phyloP scores from a whole-genome alignment of 495 filamentous ascomycete genomes.

The Xylaria flabelliformis region DNA sequence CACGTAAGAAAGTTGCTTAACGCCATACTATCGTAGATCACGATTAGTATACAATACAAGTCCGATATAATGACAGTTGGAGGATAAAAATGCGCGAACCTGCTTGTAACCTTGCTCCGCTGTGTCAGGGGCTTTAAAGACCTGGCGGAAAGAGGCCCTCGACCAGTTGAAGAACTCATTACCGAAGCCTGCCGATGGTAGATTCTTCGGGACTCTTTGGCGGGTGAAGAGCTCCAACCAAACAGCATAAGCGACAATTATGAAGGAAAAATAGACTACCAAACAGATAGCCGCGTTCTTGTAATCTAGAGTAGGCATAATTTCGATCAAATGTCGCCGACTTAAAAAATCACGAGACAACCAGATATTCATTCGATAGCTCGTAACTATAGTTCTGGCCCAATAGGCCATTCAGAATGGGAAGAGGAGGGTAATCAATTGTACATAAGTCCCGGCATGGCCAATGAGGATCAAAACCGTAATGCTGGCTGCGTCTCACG shows the following conservation, averaged over 20 bases:
- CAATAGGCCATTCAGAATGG: not conserved
- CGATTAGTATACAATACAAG: not conserved
- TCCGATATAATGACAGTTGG: not conserved
- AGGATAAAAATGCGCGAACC: not conserved
- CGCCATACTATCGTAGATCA: slow-evolving; percentile 11
- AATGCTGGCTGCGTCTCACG: slow-evolving; percentile 1
- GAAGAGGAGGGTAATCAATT: not conserved
- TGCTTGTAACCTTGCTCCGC: slow-evolving; percentile 15
- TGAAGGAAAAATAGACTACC: not conserved
- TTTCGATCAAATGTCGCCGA: not conserved
- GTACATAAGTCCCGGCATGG: not conserved
- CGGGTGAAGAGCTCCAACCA: slow-evolving; percentile 2
- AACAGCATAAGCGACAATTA: not conserved
- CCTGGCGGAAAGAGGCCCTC: not conserved
- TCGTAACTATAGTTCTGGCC: not conserved
- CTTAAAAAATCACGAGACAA: not conserved
- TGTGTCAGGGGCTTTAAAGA: not conserved
- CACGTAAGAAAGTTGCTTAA: slow-evolving; percentile 4
- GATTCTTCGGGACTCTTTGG: not conserved
- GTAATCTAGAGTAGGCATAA: slow-evolving; percentile 1
- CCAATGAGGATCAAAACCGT: not conserved
- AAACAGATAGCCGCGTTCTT: not conserved
- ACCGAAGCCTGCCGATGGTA: not conserved
- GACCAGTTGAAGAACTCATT: slow-evolving; percentile 9
- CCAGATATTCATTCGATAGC: not conserved